phyloP scores from a whole-genome alignment of 345 rosid species.

The Syzygium aromaticum region DNA sequence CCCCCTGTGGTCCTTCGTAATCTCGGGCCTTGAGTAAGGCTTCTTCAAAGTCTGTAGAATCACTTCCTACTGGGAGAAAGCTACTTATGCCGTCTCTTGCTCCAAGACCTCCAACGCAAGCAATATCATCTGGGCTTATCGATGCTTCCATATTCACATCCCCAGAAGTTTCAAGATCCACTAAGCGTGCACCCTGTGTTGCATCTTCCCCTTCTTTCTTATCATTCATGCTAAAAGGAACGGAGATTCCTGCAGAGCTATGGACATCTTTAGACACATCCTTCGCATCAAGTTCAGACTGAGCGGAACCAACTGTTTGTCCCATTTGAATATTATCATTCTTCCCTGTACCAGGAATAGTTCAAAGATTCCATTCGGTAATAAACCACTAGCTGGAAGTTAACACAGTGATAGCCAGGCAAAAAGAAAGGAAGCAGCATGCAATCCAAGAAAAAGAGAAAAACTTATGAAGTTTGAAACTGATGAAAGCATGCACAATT shows the following conservation, averaged over 20 bases:
- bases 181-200: background rate
- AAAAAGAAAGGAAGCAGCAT: background rate
- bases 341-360: background rate
- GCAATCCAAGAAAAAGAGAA: background rate
- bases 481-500: background rate
- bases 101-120: background rate
- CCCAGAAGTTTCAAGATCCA: background rate
- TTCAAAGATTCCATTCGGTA: background rate
- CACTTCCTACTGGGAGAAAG: background rate
- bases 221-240: background rate
- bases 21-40: background rate
- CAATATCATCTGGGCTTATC: background rate
- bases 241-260: background rate
- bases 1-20: background rate
- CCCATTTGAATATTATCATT: background rate
- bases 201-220: background rate
- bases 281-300: background rate
- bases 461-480: background rate
- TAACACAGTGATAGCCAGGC: background rate
- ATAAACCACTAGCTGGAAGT: background rate
- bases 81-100: background rate
- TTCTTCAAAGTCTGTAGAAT: background rate
- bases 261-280: background rate
- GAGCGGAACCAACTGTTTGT: background rate
- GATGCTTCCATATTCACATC: background rate